Percentiles rank a stretch among this genome's conserved stretches.
Evolutionary conservation across 495 filamentous ascomycete species (phyloP).

Genomic region (Penicillium coprophilum): DNA sequence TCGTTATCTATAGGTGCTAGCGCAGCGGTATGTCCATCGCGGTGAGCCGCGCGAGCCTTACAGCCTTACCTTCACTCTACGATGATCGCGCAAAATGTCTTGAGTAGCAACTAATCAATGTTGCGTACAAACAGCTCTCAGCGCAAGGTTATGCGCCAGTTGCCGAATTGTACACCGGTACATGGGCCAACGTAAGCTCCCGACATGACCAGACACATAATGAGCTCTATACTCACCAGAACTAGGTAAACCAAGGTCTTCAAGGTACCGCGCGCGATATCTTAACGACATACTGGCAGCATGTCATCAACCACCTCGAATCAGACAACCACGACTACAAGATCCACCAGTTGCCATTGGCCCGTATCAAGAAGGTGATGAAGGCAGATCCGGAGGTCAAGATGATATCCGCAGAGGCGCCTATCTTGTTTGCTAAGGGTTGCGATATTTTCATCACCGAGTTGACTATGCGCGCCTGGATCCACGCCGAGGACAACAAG

Average conservation of each 20-base stretch:
- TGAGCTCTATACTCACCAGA: slow-evolving; percentile 19
- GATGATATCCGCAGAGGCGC: slow-evolving; percentile 98
- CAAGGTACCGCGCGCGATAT: slow-evolving; percentile 93
- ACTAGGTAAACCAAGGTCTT: slow-evolving; percentile 89
- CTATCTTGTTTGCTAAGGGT: slow-evolving; percentile 96
- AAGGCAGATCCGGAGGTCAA: slow-evolving; percentile 99
- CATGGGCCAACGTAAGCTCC: slow-evolving; percentile 84
- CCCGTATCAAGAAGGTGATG: slow-evolving; percentile 99
- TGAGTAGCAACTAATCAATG: slow-evolving; percentile 9
- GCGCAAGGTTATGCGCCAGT: slow-evolving; percentile 78
- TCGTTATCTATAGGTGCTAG: slow-evolving; percentile 62
- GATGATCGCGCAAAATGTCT: neutral
- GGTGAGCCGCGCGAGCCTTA: neutral
- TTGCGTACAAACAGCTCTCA: slow-evolving; percentile 53
- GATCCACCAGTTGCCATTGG: slow-evolving; percentile 89
- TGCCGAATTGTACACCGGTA: slow-evolving; percentile 84
- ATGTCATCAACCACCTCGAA: slow-evolving; percentile 92
- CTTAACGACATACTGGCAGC: slow-evolving; percentile 97
- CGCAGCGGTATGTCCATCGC: slow-evolving; percentile 63
- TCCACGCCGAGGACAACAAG: slow-evolving; percentile 99
- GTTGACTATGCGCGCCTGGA: slow-evolving; percentile 99
- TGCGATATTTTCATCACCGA: slow-evolving; percentile 99
- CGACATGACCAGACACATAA: slow-evolving; percentile 8
- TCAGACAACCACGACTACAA: slow-evolving; percentile 97
- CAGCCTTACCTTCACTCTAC: neutral